Percentiles rank a stretch among this genome's conserved stretches.
Conservation (phyloP, 2,329 filamentous ascomycete species). For the Cladosporium cucumerinum region DNA sequence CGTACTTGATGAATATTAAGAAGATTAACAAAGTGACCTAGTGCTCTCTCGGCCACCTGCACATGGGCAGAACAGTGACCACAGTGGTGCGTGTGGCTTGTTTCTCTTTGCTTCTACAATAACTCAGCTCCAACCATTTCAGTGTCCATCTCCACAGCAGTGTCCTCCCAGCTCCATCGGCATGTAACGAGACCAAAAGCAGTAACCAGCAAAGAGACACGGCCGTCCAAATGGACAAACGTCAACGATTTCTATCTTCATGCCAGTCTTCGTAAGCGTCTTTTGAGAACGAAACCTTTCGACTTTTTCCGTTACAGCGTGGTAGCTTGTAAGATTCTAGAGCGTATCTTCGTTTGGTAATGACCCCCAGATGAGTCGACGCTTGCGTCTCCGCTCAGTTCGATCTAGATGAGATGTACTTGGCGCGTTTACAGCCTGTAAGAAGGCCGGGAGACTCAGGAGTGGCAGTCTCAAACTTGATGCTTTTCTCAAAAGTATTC, state of each 20-base stretch:
- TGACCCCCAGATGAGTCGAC: not conserved
- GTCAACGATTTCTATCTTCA: not conserved
- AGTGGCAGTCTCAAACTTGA: not conserved
- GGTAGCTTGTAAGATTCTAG: not conserved
- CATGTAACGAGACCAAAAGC: not conserved
- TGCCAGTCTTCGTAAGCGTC: not conserved
- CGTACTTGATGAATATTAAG: not conserved
- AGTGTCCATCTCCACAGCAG: no score
- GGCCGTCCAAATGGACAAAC: not conserved
- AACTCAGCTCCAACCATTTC: no score
- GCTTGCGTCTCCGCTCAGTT: not conserved
- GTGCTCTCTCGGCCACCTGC: not conserved
- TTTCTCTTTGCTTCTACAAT: not conserved
- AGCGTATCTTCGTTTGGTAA: not conserved
- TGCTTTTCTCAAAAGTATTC: not conserved
- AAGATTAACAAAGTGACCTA: not conserved
- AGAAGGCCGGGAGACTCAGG: not conserved
- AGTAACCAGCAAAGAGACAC: not conserved
- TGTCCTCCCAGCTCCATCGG: no score
- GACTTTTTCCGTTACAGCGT: not conserved
- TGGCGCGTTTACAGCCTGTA: not conserved
- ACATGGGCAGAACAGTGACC: not conserved
- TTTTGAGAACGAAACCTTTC: not conserved
- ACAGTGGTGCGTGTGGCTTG: not conserved
- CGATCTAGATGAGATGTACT: not conserved